A percentile compares a stretch with the other conserved stretches of the same genome.
These are phyloP conservation scores for Rubia occidens DNA, from an alignment of 305 asterid genomes.

Conservation along the genomic window DNA sequence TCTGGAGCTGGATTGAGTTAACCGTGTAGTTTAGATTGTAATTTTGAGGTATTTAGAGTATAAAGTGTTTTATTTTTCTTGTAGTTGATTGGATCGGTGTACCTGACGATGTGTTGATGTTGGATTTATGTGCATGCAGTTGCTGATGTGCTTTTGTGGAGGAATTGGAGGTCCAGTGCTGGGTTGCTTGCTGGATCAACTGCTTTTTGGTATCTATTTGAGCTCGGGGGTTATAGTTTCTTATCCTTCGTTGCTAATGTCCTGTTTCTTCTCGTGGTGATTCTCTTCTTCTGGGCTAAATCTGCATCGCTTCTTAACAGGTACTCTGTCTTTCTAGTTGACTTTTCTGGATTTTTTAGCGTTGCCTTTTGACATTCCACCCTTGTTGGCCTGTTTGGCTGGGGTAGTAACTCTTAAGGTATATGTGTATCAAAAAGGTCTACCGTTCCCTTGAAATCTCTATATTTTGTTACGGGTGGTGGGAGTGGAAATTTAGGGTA, in stretches of 20 bases:
- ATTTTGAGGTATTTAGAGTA: not conserved
- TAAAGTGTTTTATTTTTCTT: not conserved
- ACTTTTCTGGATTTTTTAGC: not conserved
- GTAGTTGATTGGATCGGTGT: not conserved
- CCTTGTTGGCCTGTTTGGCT: not conserved
- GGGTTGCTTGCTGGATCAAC: slow-evolving; percentile 49
- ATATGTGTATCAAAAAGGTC: not conserved
- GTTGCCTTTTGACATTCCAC: not conserved
- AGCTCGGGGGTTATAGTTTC: slow-evolving; percentile 62
- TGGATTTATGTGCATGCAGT: slow-evolving; percentile 34
- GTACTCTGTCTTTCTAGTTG: slow-evolving; percentile 26
- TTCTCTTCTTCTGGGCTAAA: slow-evolving; percentile 89
- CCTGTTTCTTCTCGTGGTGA: slow-evolving; percentile 50
- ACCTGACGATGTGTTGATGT: slow-evolving; percentile 7
- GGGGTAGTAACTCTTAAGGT: not conserved
- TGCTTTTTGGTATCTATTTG: slow-evolving; percentile 70
- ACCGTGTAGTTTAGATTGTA: not conserved
- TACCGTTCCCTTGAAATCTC: not conserved
- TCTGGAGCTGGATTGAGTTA: not conserved
- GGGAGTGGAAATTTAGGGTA: slow-evolving; percentile 1
- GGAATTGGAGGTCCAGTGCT: slow-evolving; percentile 41
- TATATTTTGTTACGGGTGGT: not conserved
- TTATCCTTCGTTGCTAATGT: slow-evolving; percentile 57
- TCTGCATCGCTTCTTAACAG: slow-evolving; percentile 88
- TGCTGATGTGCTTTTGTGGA: slow-evolving; percentile 83